Evolutionary conservation across 2,329 filamentous ascomycete species (phyloP), one percentile per base, ranked within the genome.

Genomic region (Pseudogymnoascus sp.): DNA sequence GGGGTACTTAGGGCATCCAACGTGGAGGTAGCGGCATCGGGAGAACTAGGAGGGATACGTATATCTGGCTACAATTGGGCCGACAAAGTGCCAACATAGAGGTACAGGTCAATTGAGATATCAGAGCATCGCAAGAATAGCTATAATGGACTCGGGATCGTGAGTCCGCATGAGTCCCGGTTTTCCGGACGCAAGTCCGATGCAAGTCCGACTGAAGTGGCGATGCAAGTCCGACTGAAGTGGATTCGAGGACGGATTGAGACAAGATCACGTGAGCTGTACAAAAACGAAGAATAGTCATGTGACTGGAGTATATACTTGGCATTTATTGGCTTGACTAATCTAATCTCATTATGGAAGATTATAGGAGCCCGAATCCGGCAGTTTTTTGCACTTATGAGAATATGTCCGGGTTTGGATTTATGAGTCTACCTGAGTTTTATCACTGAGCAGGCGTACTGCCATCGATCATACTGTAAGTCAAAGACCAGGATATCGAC

Each of bases 1-100:
- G n/a, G 51, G 45, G 51, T 57, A 57, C 51, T 57, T 57, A 57
- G 51, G 51, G 51, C 51, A 57, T 57, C 51, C 51, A 57, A 57
- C 51, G 5, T 57, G n/a, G 11, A 34, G 51, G 51, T 34, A 57
- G 51, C 51, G 51, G 51, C 51, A 21, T 57, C 51, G 51, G 51
- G 51, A 57, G 51, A 57, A 57, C 51, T 57, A 57, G 29, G 51
- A 57, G 51, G 51, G 16, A 36, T 57, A 57, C 51, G 51, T 57
- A 34, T 57, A 57, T 57, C 29, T 57, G 51, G n/a, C 51, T 57
- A 57, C 51, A 57, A 57, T 36, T 57, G 51, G 29, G 29, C 51
- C 51, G 51, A 21, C 29, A n/a, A 18, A 34, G 29, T 12, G 29
- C 29, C 51, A 57, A 57, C 51, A 57, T 34, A 34, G 29, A 57